Base-by-base conservation (phyloP, 2,329 filamentous ascomycete species). In the Nothopassalora personata region DNA sequence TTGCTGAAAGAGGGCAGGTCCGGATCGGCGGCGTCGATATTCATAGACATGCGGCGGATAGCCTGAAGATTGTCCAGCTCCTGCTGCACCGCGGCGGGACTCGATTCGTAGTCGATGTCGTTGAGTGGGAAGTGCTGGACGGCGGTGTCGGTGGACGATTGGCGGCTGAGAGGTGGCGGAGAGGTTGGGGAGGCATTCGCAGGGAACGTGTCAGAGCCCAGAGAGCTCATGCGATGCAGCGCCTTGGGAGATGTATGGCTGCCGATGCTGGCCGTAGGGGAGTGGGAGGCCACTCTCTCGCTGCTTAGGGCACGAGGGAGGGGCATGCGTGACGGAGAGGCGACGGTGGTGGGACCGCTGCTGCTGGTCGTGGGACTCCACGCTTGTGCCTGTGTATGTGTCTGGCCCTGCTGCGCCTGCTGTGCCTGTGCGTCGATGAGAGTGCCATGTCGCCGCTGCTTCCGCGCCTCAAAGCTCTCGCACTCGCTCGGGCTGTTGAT, bases 41-140 rank as follows among this genome's bases (percentile, higher is more conserved):
- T 92, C 91, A 97, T 96, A 19, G 92, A 96, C 86, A 97, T 90
- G 64, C 92, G 85, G 66, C 92, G 85, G 62, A 97, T 83, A 1
- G 92, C 92, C 73, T 96, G 91, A 61, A 97, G 77, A 70, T 96
- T 97, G 78, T 88, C 95, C 67, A 97, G 78, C 76, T 97, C 92
- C 76, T 96, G 90, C 28, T 91, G 91, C 60, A 97, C 90, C 62
- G 92, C 91, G 60, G 87, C 91, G 0, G 92, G 88, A 69, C 93
- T 88, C 63, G 91, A 91, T 73, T 96, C 93, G 73, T 94, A 94
- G 70, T 92, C 90, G 63, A 96, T 83, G 66, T 93, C 86, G 68
- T 92, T 93, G 64, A 93, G 83, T 53, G 88, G 86, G 56, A 89
- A 86, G 60, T 71, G 69, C 61, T 72, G 71, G 6, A 69, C 62